Conservation (phyloP, 176 grass and related monocot genomes). For the Oryza australiensis region DNA sequence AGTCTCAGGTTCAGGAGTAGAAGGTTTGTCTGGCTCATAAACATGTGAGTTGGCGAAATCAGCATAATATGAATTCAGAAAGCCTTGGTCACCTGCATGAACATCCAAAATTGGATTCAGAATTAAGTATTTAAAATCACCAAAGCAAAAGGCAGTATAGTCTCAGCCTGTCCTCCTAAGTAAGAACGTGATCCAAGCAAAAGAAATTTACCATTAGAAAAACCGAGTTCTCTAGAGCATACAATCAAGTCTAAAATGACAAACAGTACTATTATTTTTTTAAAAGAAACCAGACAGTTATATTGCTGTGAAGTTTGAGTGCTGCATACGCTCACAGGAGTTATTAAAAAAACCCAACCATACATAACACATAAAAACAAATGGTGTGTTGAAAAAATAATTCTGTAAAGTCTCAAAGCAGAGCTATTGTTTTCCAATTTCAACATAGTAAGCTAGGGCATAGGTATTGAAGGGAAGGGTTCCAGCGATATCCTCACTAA, state of each 20-base stretch:
- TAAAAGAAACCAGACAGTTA: background rate
- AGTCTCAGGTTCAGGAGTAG: constrained; percentile 74
- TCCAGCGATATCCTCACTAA: background rate
- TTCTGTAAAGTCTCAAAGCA: background rate
- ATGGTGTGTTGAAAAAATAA: background rate
- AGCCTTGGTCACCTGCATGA: constrained; percentile 52
- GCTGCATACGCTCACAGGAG: background rate
- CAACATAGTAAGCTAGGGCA: background rate
- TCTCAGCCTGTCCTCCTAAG: background rate
- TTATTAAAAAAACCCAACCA: background rate
- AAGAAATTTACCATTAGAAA: background rate
- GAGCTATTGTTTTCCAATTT: background rate
- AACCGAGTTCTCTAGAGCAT: background rate
- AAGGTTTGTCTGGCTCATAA: constrained; percentile 69
- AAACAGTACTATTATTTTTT: background rate
- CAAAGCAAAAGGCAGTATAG: background rate
- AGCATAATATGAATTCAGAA: constrained; percentile 91
- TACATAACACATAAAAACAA: background rate
- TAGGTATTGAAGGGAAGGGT: background rate
- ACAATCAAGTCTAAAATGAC: background rate
- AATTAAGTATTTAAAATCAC: background rate
- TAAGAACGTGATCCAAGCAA: background rate
- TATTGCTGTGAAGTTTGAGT: background rate
- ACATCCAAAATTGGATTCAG: constrained; percentile 23
- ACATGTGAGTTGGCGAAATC: constrained; percentile 92